phyloP scores from a whole-genome alignment of 768 basidiomycete species.

The Pleurotus sapidus region DNA sequence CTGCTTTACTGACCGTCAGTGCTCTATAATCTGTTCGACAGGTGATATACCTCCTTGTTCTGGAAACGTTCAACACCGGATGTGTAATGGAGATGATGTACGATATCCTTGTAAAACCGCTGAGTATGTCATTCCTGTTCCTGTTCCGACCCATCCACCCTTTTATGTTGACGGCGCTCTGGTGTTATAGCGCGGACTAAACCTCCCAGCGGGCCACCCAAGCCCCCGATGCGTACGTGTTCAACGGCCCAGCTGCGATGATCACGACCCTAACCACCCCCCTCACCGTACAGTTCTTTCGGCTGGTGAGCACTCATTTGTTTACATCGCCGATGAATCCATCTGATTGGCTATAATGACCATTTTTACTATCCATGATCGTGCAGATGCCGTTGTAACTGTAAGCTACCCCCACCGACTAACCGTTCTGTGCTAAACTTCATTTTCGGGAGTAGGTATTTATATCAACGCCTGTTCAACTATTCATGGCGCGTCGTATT shows the following conservation, averaged over 20 bases:
- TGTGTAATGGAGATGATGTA: conserved; percentile 12
- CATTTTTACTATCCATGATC: too few species aligned
- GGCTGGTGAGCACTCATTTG: too few species aligned
- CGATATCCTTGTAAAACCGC: conserved; percentile 6
- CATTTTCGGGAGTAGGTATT: neutral
- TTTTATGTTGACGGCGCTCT: neutral
- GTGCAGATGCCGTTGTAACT: conserved; percentile 5
- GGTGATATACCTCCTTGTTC: conserved; percentile 11
- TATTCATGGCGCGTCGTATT: conserved; percentile 8
- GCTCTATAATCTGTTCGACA: neutral
- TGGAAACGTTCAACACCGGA: conserved; percentile 12
- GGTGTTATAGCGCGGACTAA: too few species aligned
- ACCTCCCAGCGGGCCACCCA: neutral
- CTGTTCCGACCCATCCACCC: too few species aligned
- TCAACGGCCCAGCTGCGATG: neutral
- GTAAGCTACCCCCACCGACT: neutral
- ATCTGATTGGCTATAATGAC: too few species aligned
- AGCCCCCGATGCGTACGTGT: neutral
- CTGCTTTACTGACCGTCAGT: neutral
- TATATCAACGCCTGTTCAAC: conserved; percentile 9
- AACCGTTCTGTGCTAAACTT: neutral
- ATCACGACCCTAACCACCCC: too few species aligned
- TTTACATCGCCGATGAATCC: too few species aligned
- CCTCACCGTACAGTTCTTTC: too few species aligned
- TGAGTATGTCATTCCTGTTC: neutral